Evolutionary conservation across 2,329 filamentous ascomycete species (phyloP), one percentile per base, ranked within the genome.

Genomic region (Pseudogymnoascus pannorum): DNA sequence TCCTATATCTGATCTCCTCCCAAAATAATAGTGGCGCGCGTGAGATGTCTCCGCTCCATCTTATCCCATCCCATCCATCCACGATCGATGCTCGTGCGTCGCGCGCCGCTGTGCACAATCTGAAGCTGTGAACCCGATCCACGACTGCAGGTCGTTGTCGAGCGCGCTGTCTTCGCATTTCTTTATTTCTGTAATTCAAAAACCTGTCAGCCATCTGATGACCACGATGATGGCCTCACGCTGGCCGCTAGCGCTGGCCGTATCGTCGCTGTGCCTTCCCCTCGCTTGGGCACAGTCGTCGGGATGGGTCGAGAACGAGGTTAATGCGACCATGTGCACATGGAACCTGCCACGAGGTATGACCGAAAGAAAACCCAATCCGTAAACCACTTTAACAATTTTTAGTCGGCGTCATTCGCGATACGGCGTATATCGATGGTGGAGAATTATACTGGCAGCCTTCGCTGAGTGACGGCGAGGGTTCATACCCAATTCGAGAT

Each of bases 401-500:
- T 11, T 24, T 66, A 87, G 85, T 79, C 64, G 79, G 80, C 36
- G 72, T 85, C 2, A 72, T 88, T 35, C 79, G 79, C 42, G 84
- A 89, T 66, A 85, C 79, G 1, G 73, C 88, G 14, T 89, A 87
- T 68, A 71, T 89, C 20, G 86, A 89, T 69, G 87, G 87, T 36
- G 87, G 87, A 3, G 64, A 70, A 42, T 70, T 87, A 9, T 77
- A 64, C 63, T 88, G 85, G 84, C 64, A 73, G 33, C 77, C 78
- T 2, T 79, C 78, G 9, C 66, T 82, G 58, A 70, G 75, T 2
- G 75, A 82, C 66, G 83, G 80, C 2, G 64, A n/a, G n/a, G n/a
- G n/a, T n/a, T n/a, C n/a, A n/a, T n/a, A n/a, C n/a, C n/a, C n/a
- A n/a, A 62, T 62, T 6, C 64, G 65, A 24, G 76, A 81, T 65